These are phyloP conservation scores for Spergularia marina DNA, from an alignment of 148 eudicot genomes.

Conservation along the genomic window DNA sequence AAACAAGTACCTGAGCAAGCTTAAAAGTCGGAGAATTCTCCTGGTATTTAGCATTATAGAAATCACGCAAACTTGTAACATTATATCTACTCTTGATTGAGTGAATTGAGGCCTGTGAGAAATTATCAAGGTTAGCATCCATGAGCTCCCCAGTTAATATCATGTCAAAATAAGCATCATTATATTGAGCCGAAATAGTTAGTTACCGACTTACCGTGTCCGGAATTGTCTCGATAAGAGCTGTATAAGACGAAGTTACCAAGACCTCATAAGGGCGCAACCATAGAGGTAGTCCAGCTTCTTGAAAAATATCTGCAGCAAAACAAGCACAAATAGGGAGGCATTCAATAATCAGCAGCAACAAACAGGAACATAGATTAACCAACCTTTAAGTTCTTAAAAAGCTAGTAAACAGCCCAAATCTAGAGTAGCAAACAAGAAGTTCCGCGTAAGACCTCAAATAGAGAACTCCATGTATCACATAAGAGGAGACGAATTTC, in stretches of 20 bases:
- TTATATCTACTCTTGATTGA: slow-evolving; percentile 87
- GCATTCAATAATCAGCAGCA: not conserved
- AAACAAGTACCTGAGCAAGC: slow-evolving; percentile 81
- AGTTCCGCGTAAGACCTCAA: not conserved
- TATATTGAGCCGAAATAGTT: not conserved
- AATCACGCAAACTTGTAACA: slow-evolving; percentile 83
- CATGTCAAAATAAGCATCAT: not conserved
- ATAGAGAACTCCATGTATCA: not conserved
- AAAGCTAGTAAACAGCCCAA: not conserved
- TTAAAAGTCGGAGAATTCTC: slow-evolving; percentile 90
- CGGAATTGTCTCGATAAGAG: slow-evolving; percentile 96
- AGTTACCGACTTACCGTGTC: slow-evolving; percentile 65
- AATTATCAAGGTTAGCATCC: not conserved
- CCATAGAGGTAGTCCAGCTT: slow-evolving; percentile 99
- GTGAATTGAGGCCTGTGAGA: slow-evolving; percentile 84
- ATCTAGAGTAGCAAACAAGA: not conserved
- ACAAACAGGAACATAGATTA: not conserved
- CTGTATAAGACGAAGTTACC: slow-evolving; percentile 96
- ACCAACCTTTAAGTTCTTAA: not conserved
- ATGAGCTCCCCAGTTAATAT: not conserved
- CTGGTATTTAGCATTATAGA: slow-evolving; percentile 83
- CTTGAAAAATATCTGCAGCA: slow-evolving; percentile 88
- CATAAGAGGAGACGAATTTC: not conserved
- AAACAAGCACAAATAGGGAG: slow-evolving; percentile 4
- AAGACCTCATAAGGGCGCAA: slow-evolving; percentile 97